Evolutionary conservation across 2,329 filamentous ascomycete species (phyloP), one percentile per base, ranked within the genome.

Genomic region (Ceratocystis harringtonii): DNA sequence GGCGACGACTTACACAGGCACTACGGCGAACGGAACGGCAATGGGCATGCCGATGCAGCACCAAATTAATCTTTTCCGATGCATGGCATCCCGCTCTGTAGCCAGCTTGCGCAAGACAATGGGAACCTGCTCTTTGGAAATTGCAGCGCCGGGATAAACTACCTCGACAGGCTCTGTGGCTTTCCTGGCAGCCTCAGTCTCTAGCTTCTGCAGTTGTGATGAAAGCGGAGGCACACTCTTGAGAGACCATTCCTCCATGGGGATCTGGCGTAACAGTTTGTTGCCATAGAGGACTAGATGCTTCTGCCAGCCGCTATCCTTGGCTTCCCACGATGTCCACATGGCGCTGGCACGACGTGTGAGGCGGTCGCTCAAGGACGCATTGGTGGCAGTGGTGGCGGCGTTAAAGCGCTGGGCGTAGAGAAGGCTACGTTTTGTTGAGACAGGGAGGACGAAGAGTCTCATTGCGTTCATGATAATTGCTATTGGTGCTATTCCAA

Each of bases 181-280:
- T 15, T 84, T 78, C 48, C 55, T 65, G 17, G 44, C 60, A 19
- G 55, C 48, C 1, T 52, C 60, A 1, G 63, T 44, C 19, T 63
- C 58, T 12, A 63, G 57, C 10, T 62, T 65, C 41, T 60, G 65
- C 22, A 65, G 60, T 7, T 48, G 63, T 15, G 64, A 41, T 52
- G 85, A 90, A 70, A 95, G 79, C 25, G 92, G 87, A 57, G 94
- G 94, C 63, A 99, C 86, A 44, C 90, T 95, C 78, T 97, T 97
- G 70, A 99, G 80, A 0, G 90, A 91, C 94, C 94, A 99, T 86
- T 99, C 94, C 76, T 97, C 89, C 74, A 89, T 96, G 2, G 94
- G 89, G 71, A 99, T 95, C 68, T 90, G 84, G 71, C 89, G 86
- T 68, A 99, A 83, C 17, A 90, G 84, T 61, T 84, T 79, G 76